A percentile compares a stretch with the other conserved stretches of the same genome.
phyloP scores from a whole-genome alignment of 2,329 filamentous ascomycete species.

The Ceratocystis colombiana region DNA sequence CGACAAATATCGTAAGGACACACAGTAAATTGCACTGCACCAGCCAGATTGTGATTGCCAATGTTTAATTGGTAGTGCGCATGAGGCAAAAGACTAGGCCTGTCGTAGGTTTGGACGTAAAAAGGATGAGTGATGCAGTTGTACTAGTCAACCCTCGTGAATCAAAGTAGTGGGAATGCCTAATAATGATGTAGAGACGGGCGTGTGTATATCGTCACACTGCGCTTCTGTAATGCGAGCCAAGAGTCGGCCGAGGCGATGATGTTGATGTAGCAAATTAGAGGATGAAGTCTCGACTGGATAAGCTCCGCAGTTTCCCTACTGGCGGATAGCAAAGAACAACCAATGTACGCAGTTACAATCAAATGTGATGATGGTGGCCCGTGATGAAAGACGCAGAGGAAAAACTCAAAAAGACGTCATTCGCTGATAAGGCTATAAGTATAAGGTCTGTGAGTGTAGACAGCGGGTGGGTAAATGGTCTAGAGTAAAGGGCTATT shows the following conservation, averaged over 20 bases:
- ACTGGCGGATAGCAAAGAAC: neutral
- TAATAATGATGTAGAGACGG: neutral
- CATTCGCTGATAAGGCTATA: neutral
- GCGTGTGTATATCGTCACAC: slow-evolving; percentile 1
- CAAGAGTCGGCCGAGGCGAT: neutral
- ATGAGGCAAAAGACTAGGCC: neutral
- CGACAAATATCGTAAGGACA: neutral
- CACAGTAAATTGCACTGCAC: neutral
- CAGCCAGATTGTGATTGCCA: neutral
- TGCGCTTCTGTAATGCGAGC: neutral
- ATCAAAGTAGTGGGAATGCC: neutral
- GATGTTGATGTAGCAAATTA: neutral
- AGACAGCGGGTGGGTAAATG: too few species aligned
- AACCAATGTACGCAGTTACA: neutral
- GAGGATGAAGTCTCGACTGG: neutral
- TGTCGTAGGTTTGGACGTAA: neutral
- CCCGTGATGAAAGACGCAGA: neutral
- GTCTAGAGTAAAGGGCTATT: slow-evolving; percentile 1
- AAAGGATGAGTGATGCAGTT: neutral
- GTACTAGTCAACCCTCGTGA: neutral
- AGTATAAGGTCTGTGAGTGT: neutral
- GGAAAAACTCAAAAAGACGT: neutral
- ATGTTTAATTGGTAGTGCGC: neutral
- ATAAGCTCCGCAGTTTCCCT: neutral
- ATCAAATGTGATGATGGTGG: neutral